Conservation (phyloP, 371 early-diverging fungal genomes). For the Funneliformis caledonium region DNA sequence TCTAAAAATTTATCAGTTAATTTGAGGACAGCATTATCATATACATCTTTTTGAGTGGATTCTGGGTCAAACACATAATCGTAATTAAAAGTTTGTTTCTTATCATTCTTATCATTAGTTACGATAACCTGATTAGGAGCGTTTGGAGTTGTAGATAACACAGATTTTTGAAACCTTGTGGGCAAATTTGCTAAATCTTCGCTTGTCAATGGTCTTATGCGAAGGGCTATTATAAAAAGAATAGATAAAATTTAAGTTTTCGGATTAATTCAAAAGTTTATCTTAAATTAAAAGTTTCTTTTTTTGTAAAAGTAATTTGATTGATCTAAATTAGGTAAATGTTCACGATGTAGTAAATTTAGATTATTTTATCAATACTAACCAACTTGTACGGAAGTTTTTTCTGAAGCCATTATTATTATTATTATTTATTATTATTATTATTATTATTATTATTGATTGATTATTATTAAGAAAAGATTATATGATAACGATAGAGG, state of each 20-base stretch:
- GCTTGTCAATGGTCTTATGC: conserved; percentile 22
- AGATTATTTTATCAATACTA: not conserved
- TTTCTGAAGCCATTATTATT: conserved; percentile 2
- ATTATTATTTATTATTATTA: no score
- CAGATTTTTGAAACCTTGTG: conserved; percentile 14
- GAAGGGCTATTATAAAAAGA: conserved; percentile 3
- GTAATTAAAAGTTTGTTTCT: conserved; percentile 71
- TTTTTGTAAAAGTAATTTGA: not conserved
- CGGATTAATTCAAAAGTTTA: not conserved
- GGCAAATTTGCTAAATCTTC: conserved; percentile 1
- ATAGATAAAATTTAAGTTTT: not conserved
- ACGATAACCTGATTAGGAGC: conserved; percentile 10
- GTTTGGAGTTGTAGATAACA: conserved; percentile 5
- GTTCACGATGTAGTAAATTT: not conserved
- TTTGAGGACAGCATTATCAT: conserved; percentile 64
- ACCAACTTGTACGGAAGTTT: conserved; percentile 41
- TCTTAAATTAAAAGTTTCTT: not conserved
- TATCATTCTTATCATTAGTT: conserved; percentile 46
- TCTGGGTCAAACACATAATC: conserved; percentile 77
- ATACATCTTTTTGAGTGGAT: conserved; percentile 77
- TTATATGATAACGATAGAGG: no score
- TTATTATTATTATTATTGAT: not conserved
- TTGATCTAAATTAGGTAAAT: not conserved
- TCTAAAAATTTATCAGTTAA: conserved; percentile 87
- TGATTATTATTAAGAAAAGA: no score